Conservation (phyloP, 2,329 filamentous ascomycete species). For the Xylaria sp. region DNA sequence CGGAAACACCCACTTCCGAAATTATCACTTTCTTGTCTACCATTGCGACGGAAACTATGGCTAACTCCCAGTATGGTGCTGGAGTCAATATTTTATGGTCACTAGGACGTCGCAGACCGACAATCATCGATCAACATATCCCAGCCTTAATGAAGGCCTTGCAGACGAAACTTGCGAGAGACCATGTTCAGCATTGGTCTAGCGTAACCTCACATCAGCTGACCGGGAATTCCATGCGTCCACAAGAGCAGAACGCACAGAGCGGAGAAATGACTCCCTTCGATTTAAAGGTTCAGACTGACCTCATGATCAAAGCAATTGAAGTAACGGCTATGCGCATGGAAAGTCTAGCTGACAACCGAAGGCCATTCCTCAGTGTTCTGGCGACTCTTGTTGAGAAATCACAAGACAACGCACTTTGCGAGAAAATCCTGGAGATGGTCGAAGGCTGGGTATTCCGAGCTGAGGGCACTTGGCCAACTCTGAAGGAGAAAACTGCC, state of each 20-base stretch:
- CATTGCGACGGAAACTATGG: slow-evolving; percentile 89
- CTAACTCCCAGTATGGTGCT: slow-evolving; percentile 82
- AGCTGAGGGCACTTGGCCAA: slow-evolving; percentile 94
- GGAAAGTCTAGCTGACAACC: slow-evolving; percentile 89
- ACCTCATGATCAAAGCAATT: slow-evolving; percentile 93
- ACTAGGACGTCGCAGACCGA: slow-evolving; percentile 83
- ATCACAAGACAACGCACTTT: slow-evolving; percentile 86
- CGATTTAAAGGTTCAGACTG: slow-evolving; percentile 88
- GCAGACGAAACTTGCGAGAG: slow-evolving; percentile 89
- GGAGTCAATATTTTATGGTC: slow-evolving; percentile 96
- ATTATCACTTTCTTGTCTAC: slow-evolving; percentile 86
- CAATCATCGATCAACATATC: slow-evolving; percentile 91
- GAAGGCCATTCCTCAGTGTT: slow-evolving; percentile 93
- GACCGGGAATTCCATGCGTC: slow-evolving; percentile 53
- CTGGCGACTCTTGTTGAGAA: slow-evolving; percentile 95
- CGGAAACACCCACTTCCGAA: slow-evolving; percentile 84
- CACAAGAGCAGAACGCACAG: slow-evolving; percentile 66
- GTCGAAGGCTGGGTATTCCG: slow-evolving; percentile 97
- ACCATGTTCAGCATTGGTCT: slow-evolving; percentile 85
- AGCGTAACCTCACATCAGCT: slow-evolving; percentile 65
- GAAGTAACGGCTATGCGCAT: slow-evolving; percentile 93
- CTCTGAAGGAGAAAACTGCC: slow-evolving; percentile 97
- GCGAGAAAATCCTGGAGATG: slow-evolving; percentile 92
- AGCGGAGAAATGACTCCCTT: slow-evolving; percentile 73
- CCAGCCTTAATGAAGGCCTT: slow-evolving; percentile 90